Evolutionary conservation across 148 eudicot species (phyloP).

Genomic region (Arctostaphylos glauca): DNA sequence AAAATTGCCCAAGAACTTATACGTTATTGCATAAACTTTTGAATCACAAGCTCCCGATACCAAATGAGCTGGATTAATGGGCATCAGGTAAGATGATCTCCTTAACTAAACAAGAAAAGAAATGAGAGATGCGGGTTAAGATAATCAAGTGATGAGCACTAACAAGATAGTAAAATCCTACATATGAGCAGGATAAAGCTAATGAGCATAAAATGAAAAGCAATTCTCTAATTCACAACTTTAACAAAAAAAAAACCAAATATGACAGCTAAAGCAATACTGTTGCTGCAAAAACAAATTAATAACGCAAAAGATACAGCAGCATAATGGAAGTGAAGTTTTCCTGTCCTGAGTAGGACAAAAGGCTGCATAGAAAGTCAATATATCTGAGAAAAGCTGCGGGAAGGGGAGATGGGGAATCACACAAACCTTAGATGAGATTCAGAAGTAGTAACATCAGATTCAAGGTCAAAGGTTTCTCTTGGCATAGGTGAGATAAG

Average conservation of each 20-base stretch:
- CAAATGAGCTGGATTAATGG: neutral
- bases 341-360: neutral
- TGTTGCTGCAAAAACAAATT: neutral
- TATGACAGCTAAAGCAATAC: neutral
- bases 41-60: neutral
- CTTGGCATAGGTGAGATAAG: slow-evolving; percentile 55
- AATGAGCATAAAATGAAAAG: slow-evolving; percentile 1
- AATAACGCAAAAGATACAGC: neutral
- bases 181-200: slow-evolving; percentile 3
- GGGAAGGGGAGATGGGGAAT: slow-evolving; percentile 1
- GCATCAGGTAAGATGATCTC: neutral
- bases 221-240: neutral
- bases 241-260: neutral
- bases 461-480: slow-evolving; percentile 41
- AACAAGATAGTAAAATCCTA: neutral
- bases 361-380: neutral
- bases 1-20: neutral
- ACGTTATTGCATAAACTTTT: neutral
- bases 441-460: slow-evolving; percentile 47
- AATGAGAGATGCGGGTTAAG: neutral
- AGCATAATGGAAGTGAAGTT: neutral
- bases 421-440: slow-evolving; percentile 58
- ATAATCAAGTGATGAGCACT: neutral
- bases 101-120: neutral
- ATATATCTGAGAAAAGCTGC: neutral